Evolutionary conservation across 208 protist species (phyloP).

Genomic region (Tritrichomonas foetus): DNA sequence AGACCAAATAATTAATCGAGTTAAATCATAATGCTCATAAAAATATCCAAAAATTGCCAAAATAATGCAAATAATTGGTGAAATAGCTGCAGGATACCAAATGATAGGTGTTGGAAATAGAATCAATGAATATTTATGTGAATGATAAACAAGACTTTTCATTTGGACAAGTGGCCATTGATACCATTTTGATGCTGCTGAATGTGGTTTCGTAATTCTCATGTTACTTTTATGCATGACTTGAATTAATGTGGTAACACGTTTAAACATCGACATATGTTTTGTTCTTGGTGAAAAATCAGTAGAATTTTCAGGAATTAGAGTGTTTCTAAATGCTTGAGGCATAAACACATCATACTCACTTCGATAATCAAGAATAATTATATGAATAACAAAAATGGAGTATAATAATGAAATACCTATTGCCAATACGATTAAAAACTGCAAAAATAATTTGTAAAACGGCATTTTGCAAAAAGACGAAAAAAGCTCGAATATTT

Average conservation of each 20-base stretch:
- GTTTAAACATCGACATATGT: not conserved
- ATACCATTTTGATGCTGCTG: not conserved
- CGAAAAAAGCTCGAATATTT: not conserved
- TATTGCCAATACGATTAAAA: not conserved
- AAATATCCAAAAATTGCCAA: not conserved
- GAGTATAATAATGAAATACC: not conserved
- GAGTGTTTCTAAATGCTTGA: not conserved
- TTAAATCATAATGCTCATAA: not conserved
- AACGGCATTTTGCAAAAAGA: not conserved
- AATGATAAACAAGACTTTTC: not conserved
- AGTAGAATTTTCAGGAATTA: not conserved
- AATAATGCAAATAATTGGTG: not conserved
- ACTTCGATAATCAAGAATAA: not conserved
- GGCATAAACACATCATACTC: not conserved
- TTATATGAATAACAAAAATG: not conserved
- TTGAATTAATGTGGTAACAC: not conserved
- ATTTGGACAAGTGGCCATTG: not conserved
- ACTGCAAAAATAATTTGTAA: not conserved
- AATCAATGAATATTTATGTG: not conserved
- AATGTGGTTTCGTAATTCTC: not conserved
- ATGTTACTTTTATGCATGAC: not conserved
- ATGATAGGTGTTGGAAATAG: not conserved
- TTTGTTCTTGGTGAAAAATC: not conserved
- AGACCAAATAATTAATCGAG: not conserved
- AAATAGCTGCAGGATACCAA: not conserved